Conservation (phyloP, 345 rosid genomes). For the Euphorbia peplus region DNA sequence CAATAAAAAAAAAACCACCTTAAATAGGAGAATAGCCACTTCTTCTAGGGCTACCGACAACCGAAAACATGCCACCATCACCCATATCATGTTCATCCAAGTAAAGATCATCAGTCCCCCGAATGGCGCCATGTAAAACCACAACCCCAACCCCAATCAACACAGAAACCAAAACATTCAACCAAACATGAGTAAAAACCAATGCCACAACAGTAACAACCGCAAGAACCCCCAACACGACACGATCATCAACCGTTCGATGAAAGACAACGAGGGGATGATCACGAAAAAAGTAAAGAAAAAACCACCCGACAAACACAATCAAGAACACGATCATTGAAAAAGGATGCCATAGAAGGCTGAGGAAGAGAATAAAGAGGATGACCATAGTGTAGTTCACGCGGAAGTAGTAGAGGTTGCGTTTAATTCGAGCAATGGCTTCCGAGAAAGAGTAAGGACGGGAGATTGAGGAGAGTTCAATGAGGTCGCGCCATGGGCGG, state of each 20-base stretch:
- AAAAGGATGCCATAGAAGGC: constrained; percentile 72
- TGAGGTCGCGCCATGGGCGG: constrained; percentile 61
- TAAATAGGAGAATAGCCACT: constrained; percentile 39
- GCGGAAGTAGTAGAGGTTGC: constrained; percentile 56
- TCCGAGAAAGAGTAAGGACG: constrained; percentile 47
- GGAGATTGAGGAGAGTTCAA: constrained; percentile 31
- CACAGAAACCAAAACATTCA: constrained; percentile 55
- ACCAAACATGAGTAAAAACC: constrained; percentile 52
- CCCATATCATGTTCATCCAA: constrained; percentile 33
- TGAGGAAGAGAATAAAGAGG: constrained; percentile 50
- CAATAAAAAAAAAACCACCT: constrained; percentile 7
- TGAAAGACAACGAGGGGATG: constrained; percentile 36
- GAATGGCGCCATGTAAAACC: constrained; percentile 43
- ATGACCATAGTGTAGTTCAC: constrained; percentile 55
- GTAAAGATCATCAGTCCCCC: constrained; percentile 57
- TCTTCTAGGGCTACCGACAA: constrained; percentile 48
- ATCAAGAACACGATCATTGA: constrained; percentile 57
- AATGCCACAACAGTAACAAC: constrained; percentile 44
- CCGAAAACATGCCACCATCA: constrained; percentile 40
- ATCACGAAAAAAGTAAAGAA: constrained; percentile 60
- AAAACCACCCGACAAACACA: constrained; percentile 57
- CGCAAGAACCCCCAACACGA: constrained; percentile 42
- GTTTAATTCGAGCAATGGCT: constrained; percentile 39
- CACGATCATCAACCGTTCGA: constrained; percentile 51
- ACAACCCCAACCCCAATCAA: constrained; percentile 43